phyloP scores from a whole-genome alignment of 768 basidiomycete genomes.

The Boletus rubescentipes region DNA sequence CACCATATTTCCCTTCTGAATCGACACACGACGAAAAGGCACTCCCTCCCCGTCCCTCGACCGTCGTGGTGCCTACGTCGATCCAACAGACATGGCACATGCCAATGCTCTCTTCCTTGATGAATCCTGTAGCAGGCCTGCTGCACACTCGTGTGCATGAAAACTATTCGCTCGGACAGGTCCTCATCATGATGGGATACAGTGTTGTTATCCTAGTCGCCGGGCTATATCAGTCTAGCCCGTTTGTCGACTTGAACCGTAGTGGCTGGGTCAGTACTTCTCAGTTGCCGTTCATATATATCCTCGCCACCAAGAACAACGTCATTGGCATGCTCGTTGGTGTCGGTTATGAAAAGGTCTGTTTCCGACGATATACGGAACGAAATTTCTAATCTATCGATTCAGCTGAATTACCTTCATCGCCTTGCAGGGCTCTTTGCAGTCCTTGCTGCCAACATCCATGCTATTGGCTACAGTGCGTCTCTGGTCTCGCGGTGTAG shows the following conservation, averaged over 20 bases:
- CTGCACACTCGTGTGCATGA: conserved; percentile 46
- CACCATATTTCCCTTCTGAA: neutral
- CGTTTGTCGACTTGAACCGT: conserved; percentile 50
- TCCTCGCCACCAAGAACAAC: conserved; percentile 71
- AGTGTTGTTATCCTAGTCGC: conserved; percentile 44
- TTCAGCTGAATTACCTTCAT: conserved; percentile 73
- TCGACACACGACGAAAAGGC: conserved; percentile 14
- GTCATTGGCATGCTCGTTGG: conserved; percentile 56
- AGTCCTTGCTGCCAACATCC: conserved; percentile 56
- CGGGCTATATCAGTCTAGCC: conserved; percentile 48
- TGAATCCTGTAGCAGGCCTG: conserved; percentile 42
- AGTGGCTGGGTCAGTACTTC: conserved; percentile 53
- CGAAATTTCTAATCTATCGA: neutral
- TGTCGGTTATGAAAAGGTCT: conserved; percentile 66
- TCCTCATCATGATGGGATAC: conserved; percentile 46
- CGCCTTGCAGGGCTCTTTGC: conserved; percentile 60
- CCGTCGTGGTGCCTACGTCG: neutral
- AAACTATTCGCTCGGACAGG: conserved; percentile 53
- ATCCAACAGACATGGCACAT: conserved; percentile 30
- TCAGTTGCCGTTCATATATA: conserved; percentile 63
- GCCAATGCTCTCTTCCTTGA: conserved; percentile 38
- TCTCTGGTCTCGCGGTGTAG: conserved; percentile 7
- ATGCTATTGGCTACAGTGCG: conserved; percentile 57
- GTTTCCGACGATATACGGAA: neutral
- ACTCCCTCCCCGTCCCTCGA: conserved; percentile 12